Evolutionary conservation across 106 monocot genomes (phyloP), one percentile per base, ranked within the genome.

Genomic region (Dendrobium officinale): DNA sequence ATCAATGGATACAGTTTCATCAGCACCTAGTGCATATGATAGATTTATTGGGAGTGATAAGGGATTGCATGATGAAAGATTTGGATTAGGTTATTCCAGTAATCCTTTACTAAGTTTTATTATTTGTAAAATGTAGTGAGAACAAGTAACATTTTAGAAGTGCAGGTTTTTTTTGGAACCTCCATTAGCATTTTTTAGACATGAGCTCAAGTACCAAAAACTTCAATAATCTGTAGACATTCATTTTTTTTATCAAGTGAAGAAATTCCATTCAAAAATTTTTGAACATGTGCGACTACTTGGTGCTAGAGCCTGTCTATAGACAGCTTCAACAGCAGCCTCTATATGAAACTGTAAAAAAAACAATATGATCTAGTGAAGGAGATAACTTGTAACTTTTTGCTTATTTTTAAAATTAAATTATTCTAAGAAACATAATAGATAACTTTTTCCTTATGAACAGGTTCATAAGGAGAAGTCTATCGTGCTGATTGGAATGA

Each of bases 401-500:
- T 64, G 24, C 24, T 64, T 64, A 5, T 22, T 24, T 24, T 64
- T 5, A 24, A n/a, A 22, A 64, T 64, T 64, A 24, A n/a, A 64
- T 64, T 64, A 17, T 64, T 24, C 22, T n/a, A 22, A 7, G 64
- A 64, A 64, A 64, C 24, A 64, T 64, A 22, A 59, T 20, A 19
- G 64, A 64, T 22, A 7, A 43, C 1, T 13, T 64, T 51, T 17
- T 77, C 72, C 54, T 68, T 83, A 3, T 80, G 72, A 58, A 81
- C 77, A 98, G 98, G 98, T 89, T 98, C 98, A 13, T 98, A 98
- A 86, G 98, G 98, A 59, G 98, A 98, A 82, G 98, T 98, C 31
- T 98, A 95, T 75, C 92, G 81, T 81, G 94, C 98, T 82, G 98
- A 98, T 79, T 98, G 94, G 94, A 98, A 98, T 84, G 92, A 91